Base-by-base conservation (phyloP, 225 moss, liverwort and hornwort genomes). In the Pseudoscleropodium purum region DNA sequence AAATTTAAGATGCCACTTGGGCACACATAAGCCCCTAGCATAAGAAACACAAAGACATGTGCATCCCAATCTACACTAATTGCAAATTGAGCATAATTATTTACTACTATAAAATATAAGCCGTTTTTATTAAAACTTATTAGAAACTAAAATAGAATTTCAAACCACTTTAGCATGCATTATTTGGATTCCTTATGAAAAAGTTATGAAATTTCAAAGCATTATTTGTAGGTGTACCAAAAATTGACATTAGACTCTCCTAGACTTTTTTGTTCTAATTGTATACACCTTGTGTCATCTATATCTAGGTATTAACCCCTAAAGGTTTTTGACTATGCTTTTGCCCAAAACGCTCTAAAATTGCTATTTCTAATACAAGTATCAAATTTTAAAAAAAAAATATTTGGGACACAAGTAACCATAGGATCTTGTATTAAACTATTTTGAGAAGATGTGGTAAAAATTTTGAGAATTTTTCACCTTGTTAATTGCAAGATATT, bases 231-330 rank as follows among this genome's bases (percentile, higher is more conserved):
- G 29, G 10, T 74, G 30, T 74, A 18, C 9, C 6, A 29, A 29
- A 74, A 39, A 75, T 10, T 16, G 45, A 74, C 8, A 45, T 0
- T 18, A 45, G 30, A 6, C 18, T 29, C 18, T 45, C 6, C 0
- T 18, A 74, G 1, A 0, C 11, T 47, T 30, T 75, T 6, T 47
- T 30, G 5, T 30, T 18, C 0, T 6, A 0, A 45, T 29, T 45
- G 29, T 43, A 0, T 43, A 43, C 1, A 27, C 43, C 0, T 43
- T 15, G 3, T 41, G 7, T 41, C 15, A 51, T 51, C 10, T 3
- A 51, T 51, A 51, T 51, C 10, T 39, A 39, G 4, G 4, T 69
- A n/a, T 24, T 23, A n/a, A n/a, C n/a, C n/a, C n/a, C n/a, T n/a
- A n/a, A n/a, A n/a, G n/a, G n/a, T n/a, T n/a, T n/a, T n/a, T n/a